Base-by-base conservation (phyloP, 139 green algal species). In the Volvox reticuliferus region DNA sequence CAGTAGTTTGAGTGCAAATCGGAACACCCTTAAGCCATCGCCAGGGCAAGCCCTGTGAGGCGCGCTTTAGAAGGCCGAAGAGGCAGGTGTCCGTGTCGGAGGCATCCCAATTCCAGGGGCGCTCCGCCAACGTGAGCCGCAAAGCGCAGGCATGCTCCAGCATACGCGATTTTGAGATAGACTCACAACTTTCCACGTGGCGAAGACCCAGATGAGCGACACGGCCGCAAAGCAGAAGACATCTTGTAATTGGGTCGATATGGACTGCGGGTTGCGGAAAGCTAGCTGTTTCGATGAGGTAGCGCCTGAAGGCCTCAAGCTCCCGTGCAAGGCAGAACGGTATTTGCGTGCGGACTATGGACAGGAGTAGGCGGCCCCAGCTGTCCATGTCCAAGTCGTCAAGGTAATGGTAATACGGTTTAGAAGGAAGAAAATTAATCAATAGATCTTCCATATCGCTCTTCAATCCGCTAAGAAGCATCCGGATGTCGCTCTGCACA, bases 71-170 rank as follows among this genome's bases (percentile, higher is more conserved):
- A 1, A 55, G 18, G 75, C 75, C 75, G 33, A 81, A 81, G 28
- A 81, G 75, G 75, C 75, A 81, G 75, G 30, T 81, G 75, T 81
- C 75, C 0, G 28, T 35, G 32, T 55, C 75, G 17, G 32, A 81
- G 19, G 75, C n/a, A 24, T 81, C 75, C 75, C 75, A 81, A 30
- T 55, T 81, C 75, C 75, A 81, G 32, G 75, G 75, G 32, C 75
- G 75, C 75, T 81, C 33, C 33, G 75, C 75, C 30, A 81, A 30
- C 30, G 75, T 55, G 75, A 81, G 75, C 1, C 75, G 75, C 12
- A 81, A 35, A 1, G 75, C 75, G 33, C 75, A 81, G 30, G 75
- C 75, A 35, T 81, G 75, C 75, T 81, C 75, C 30, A 81, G 32
- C 0, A 81, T 55, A 35, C 50, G 75, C 1, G 75, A 55, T 13